phyloP scores from a whole-genome alignment of 331 rosid genomes.

The Dryas integrifolia region DNA sequence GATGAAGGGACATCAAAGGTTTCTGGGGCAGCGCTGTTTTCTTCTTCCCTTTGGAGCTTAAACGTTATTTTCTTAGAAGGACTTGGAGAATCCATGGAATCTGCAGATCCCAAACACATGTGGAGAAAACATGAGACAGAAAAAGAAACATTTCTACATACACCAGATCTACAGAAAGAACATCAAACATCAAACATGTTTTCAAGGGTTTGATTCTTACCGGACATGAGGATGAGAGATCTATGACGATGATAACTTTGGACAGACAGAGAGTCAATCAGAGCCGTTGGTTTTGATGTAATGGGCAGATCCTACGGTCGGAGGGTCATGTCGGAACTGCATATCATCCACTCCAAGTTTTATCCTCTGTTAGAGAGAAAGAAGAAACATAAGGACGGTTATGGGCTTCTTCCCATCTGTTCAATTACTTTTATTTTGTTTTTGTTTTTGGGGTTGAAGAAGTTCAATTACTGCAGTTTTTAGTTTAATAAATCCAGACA shows the following conservation, averaged over 20 bases:
- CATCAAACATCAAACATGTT: background rate
- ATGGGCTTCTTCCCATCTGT: too few relatives aligned
- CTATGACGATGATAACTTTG: background rate
- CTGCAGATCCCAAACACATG: constrained; percentile 4
- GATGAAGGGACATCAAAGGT: constrained; percentile 24
- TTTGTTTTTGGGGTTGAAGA: too few relatives aligned
- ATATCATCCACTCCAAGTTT: background rate
- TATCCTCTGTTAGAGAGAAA: background rate
- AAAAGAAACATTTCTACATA: background rate
- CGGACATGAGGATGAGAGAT: background rate
- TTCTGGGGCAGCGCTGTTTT: constrained; percentile 29
- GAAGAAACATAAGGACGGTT: background rate
- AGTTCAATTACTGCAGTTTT: too few relatives aligned
- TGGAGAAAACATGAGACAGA: too few relatives aligned
- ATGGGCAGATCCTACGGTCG: background rate
- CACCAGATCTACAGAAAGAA: background rate
- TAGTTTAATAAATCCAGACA: too few relatives aligned
- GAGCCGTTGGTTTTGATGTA: background rate
- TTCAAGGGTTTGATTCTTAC: background rate
- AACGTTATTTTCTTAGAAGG: constrained; percentile 30
- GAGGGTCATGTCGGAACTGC: background rate
- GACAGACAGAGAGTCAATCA: too few relatives aligned
- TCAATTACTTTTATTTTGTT: too few relatives aligned
- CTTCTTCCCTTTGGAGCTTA: constrained; percentile 35
- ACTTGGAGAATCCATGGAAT: background rate